phyloP scores from a whole-genome alignment of 768 basidiomycete species.

The Rhizopogon vesiculosus region DNA sequence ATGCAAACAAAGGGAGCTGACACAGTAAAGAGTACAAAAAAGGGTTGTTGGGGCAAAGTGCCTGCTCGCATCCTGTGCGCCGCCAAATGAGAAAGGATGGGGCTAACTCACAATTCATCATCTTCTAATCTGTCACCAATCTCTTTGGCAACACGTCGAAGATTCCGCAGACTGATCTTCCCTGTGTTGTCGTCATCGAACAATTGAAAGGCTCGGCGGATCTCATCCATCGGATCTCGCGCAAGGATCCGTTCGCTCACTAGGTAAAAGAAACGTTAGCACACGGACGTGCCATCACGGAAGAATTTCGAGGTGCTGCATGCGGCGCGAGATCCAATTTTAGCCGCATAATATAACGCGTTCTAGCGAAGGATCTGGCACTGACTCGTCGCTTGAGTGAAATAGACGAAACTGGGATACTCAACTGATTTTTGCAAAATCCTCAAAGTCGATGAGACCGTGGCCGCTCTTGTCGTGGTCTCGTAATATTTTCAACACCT shows the following conservation, averaged over 20 bases:
- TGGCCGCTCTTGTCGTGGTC: constrained; percentile 86
- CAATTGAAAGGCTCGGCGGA: constrained; percentile 90
- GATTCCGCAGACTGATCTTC: constrained; percentile 87
- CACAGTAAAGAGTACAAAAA: constrained; percentile 22
- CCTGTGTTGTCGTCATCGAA: constrained; percentile 97
- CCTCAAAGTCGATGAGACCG: constrained; percentile 86
- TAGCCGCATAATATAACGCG: background rate
- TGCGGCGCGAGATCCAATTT: background rate
- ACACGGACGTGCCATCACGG: background rate
- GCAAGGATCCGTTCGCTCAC: constrained; percentile 94
- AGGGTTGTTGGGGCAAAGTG: constrained; percentile 21
- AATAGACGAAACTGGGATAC: constrained; percentile 16
- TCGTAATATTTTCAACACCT: constrained; percentile 89
- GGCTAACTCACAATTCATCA: constrained; percentile 81
- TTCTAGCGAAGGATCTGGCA: background rate
- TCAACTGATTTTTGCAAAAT: constrained; percentile 91
- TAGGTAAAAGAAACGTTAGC: constrained; percentile 30
- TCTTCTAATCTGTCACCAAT: constrained; percentile 94
- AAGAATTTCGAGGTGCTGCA: background rate
- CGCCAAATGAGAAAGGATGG: constrained; percentile 12
- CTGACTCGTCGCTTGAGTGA: background rate
- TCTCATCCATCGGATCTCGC: constrained; percentile 95
- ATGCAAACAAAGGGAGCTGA: constrained; percentile 11
- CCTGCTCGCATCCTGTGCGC: constrained; percentile 8
- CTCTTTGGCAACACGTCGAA: constrained; percentile 93